These are phyloP conservation scores for Venturia oleaginea DNA, from an alignment of 2,329 filamentous ascomycete genomes.

Conservation along the genomic window DNA sequence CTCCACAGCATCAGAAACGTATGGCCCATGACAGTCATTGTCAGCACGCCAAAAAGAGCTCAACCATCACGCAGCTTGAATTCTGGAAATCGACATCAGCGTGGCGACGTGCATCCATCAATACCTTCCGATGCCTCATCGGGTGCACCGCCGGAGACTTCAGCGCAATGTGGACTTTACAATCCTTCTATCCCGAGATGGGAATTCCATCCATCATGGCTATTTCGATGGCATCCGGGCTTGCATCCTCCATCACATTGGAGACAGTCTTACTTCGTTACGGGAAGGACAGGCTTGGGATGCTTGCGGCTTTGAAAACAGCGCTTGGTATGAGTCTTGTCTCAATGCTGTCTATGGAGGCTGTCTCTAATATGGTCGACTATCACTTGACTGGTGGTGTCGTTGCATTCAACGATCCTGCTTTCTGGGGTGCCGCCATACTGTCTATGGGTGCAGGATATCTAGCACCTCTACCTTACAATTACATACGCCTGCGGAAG, in stretches of 20 bases:
- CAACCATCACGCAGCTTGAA: background rate
- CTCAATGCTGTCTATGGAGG: slow-evolving; percentile 51
- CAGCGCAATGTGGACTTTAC: slow-evolving; percentile 46
- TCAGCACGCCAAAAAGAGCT: background rate
- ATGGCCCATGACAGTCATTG: background rate
- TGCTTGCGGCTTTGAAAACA: slow-evolving; percentile 39
- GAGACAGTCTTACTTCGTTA: slow-evolving; percentile 43
- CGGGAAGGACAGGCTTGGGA: slow-evolving; percentile 41
- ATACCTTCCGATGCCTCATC: slow-evolving; percentile 46
- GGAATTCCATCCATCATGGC: slow-evolving; percentile 43
- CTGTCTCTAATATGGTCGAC: slow-evolving; percentile 46
- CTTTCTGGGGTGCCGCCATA: slow-evolving; percentile 45
- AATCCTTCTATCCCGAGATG: slow-evolving; percentile 38
- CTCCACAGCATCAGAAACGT: background rate
- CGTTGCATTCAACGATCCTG: slow-evolving; percentile 37
- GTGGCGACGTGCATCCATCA: slow-evolving; percentile 45
- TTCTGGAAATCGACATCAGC: slow-evolving; percentile 31
- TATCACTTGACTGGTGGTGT: slow-evolving; percentile 46
- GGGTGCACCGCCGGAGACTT: slow-evolving; percentile 51
- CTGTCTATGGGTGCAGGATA: slow-evolving; percentile 38
- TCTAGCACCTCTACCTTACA: slow-evolving; percentile 45
- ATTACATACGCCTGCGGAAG: slow-evolving; percentile 40
- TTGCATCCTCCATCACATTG: slow-evolving; percentile 43
- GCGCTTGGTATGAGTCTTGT: slow-evolving; percentile 51
- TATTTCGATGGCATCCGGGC: slow-evolving; percentile 44